Evolutionary conservation across 1,139 yeast species (phyloP).

Genomic region (Tardiomyces digboiensis): DNA sequence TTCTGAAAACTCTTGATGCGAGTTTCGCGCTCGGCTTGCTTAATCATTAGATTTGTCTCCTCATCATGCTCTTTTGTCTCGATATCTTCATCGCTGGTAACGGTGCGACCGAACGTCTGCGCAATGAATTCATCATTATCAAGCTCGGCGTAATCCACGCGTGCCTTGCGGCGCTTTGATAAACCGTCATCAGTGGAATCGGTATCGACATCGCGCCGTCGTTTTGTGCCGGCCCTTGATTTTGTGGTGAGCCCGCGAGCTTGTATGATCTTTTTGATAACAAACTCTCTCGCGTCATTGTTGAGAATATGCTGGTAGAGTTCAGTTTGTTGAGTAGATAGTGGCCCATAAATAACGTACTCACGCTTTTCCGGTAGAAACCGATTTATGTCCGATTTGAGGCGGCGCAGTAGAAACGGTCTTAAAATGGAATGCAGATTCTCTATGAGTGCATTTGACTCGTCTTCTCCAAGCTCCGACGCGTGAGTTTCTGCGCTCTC

Average conservation of each 20-base stretch:
- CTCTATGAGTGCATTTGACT: slow-evolving; percentile 54
- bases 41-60: slow-evolving; percentile 7
- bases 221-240: background rate
- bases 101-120: background rate
- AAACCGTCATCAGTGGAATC: background rate
- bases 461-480: slow-evolving; percentile 36
- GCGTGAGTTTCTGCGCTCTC: slow-evolving; percentile 45
- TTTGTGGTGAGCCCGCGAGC: slow-evolving; percentile 8
- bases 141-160: slow-evolving; percentile 5
- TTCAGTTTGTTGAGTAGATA: slow-evolving; percentile 52
- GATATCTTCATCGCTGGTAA: background rate
- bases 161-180: background rate
- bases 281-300: slow-evolving; percentile 27
- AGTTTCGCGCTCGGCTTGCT: slow-evolving; percentile 25
- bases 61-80: slow-evolving; percentile 1
- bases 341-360: slow-evolving; percentile 64
- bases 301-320: slow-evolving; percentile 55
- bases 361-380: slow-evolving; percentile 83
- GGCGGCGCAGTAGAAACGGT: slow-evolving; percentile 76
- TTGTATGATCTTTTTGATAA: slow-evolving; percentile 28
- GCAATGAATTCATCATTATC: slow-evolving; percentile 8
- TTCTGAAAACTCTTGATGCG: slow-evolving; percentile 46
- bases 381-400: slow-evolving; percentile 63
- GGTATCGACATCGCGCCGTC: background rate
- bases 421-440: slow-evolving; percentile 80